A percentile compares a stretch with the other conserved stretches of the same genome.
Conservation (phyloP, 352 stramenopile genomes). For the Phytopythium oedochilum region DNA sequence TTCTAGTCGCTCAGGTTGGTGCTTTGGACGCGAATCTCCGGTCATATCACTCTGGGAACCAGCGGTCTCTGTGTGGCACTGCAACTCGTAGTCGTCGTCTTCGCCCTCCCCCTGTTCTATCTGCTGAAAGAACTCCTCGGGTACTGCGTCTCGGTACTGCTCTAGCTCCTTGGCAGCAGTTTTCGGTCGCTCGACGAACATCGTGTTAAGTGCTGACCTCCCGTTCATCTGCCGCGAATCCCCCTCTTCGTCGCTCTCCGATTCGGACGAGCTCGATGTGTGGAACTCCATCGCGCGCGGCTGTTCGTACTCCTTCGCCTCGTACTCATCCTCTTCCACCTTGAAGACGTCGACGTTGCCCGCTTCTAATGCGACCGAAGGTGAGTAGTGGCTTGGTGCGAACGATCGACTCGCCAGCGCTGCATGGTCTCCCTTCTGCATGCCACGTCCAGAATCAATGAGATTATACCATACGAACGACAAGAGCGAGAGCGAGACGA, state of each 20-base stretch:
- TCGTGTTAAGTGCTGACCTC: not conserved
- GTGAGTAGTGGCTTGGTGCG: not conserved
- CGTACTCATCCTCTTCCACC: constrained; percentile 48
- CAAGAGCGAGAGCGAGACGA: not conserved
- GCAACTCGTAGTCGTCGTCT: not conserved
- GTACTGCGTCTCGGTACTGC: constrained; percentile 47
- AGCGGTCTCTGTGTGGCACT: not conserved
- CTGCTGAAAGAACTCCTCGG: constrained; percentile 48
- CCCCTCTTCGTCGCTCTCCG: constrained; percentile 16
- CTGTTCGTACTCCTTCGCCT: constrained; percentile 44
- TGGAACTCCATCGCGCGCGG: constrained; percentile 53
- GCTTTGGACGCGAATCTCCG: not conserved
- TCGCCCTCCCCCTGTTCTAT: constrained; percentile 13
- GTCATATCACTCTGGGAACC: not conserved
- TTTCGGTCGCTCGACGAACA: constrained; percentile 27
- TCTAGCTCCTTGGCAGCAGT: constrained; percentile 50
- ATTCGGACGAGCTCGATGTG: constrained; percentile 50
- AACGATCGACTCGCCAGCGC: not conserved
- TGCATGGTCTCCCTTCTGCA: not conserved
- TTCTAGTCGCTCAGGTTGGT: not conserved
- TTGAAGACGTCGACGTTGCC: constrained; percentile 8
- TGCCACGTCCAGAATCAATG: not conserved
- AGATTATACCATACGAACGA: not conserved
- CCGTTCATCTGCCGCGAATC: constrained; percentile 4
- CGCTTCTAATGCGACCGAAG: not conserved